These are phyloP conservation scores for Arthroderma uncinatum DNA, from an alignment of 2,329 filamentous ascomycete genomes.

Conservation along the genomic window DNA sequence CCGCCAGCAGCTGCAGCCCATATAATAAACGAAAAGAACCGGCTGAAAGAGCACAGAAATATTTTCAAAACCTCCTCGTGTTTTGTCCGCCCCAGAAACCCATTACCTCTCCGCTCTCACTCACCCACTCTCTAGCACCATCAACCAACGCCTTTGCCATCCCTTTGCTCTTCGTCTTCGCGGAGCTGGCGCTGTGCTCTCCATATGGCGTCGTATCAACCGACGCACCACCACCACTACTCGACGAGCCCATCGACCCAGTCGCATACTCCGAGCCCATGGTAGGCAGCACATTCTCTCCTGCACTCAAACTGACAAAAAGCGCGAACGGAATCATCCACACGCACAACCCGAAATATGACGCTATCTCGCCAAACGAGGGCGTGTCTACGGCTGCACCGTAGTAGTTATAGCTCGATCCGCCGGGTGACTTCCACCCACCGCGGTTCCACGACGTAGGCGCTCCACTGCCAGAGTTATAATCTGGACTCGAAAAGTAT, in stretches of 20 bases:
- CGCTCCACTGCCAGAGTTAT: slow-evolving; percentile 28
- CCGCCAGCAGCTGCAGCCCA: not conserved
- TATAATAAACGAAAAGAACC: not conserved
- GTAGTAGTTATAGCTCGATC: slow-evolving; percentile 30
- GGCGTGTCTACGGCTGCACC: slow-evolving; percentile 44
- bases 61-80: slow-evolving; percentile 35
- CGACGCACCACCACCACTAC: slow-evolving; percentile 11
- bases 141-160: slow-evolving; percentile 56
- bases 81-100: slow-evolving; percentile 51
- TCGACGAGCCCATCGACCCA: slow-evolving; percentile 25
- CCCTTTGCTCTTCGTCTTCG: slow-evolving; percentile 42
- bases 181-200: slow-evolving; percentile 15
- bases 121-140: slow-evolving; percentile 48
- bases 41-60: not conserved
- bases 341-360: slow-evolving; percentile 90
- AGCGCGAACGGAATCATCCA: slow-evolving; percentile 94
- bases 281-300: slow-evolving; percentile 86
- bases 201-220: slow-evolving; percentile 11
- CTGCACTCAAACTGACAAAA: slow-evolving; percentile 86
- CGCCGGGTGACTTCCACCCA: slow-evolving; percentile 17
- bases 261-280: slow-evolving; percentile 70
- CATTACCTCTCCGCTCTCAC: slow-evolving; percentile 52
- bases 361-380: slow-evolving; percentile 85
- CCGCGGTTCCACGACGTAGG: slow-evolving; percentile 1
- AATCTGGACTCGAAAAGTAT: slow-evolving; percentile 60